These are phyloP conservation scores for Colletotrichum filicis DNA, from an alignment of 2,329 filamentous ascomycete species.

Conservation along the genomic window DNA sequence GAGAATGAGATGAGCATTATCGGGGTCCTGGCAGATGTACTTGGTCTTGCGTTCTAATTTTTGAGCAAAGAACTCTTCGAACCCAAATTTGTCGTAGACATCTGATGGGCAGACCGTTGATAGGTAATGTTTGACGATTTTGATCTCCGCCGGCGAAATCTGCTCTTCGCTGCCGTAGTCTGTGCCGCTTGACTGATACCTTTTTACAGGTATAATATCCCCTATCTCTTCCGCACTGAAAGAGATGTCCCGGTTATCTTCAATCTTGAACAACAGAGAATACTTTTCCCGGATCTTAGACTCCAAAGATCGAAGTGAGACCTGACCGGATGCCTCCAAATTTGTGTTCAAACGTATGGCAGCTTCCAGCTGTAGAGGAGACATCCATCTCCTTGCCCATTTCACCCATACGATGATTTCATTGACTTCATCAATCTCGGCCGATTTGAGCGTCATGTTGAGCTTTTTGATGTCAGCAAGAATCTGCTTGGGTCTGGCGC, in stretches of 20 bases:
- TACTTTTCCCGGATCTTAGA: too few species aligned
- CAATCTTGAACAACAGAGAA: too few species aligned
- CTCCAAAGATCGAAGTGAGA: too few species aligned
- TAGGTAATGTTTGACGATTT: slow-evolving; percentile 41
- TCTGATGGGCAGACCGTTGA: slow-evolving; percentile 45
- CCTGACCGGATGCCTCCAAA: too few species aligned
- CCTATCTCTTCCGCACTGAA: too few species aligned
- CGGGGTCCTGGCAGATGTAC: slow-evolving; percentile 43
- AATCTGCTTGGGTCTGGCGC: background rate
- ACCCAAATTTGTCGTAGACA: slow-evolving; percentile 46
- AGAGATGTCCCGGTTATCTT: too few species aligned
- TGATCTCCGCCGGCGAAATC: background rate
- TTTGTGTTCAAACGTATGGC: background rate
- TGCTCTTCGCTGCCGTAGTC: too few species aligned
- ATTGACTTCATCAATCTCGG: background rate
- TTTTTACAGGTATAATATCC: too few species aligned
- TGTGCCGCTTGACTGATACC: too few species aligned
- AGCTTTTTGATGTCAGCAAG: background rate
- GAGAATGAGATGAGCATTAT: slow-evolving; percentile 45
- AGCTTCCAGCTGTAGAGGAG: background rate
- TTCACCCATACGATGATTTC: background rate
- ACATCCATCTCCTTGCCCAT: background rate
- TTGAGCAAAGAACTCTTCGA: slow-evolving; percentile 45
- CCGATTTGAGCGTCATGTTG: background rate
- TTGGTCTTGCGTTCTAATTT: slow-evolving; percentile 44